Conservation (phyloP, 1,139 yeast species). For the Pichia sp. region DNA sequence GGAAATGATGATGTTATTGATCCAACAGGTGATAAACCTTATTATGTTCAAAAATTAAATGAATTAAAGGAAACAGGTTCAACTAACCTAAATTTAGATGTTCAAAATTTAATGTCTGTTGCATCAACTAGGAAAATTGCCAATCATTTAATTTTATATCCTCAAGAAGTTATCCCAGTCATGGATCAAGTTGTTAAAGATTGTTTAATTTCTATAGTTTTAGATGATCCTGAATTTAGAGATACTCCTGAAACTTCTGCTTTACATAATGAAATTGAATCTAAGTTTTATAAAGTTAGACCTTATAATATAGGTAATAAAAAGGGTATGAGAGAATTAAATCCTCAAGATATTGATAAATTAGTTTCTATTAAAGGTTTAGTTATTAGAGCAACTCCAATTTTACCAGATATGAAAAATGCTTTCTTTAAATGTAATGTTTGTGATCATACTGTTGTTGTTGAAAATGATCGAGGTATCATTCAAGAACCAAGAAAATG, state of each 20-base stretch:
- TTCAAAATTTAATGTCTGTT: conserved; percentile 69
- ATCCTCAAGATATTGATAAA: conserved; percentile 94
- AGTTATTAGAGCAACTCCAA: conserved; percentile 80
- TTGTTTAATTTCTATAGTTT: conserved; percentile 72
- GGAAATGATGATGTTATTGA: conserved; percentile 32
- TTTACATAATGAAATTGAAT: conserved; percentile 65
- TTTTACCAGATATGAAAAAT: conserved; percentile 96
- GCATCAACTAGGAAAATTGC: conserved; percentile 73
- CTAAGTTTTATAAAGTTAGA: conserved; percentile 77
- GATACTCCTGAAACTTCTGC: conserved; percentile 14
- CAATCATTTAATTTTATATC: conserved; percentile 82
- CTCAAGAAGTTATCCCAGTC: conserved; percentile 94
- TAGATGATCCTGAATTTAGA: conserved; percentile 45
- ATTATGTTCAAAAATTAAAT: conserved; percentile 67
- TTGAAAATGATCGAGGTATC: conserved; percentile 90
- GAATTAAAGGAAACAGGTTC: conserved; percentile 74
- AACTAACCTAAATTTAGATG: conserved; percentile 79
- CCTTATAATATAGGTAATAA: conserved; percentile 71
- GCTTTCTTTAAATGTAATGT: conserved; percentile 95
- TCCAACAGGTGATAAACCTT: conserved; percentile 55
- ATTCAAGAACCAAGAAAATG: conserved; percentile 91
- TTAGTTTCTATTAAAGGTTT: conserved; percentile 87
- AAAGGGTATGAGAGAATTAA: conserved; percentile 88
- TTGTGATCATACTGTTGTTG: conserved; percentile 88
- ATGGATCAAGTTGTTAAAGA: conserved; percentile 97